Conservation (phyloP, 108 stramenopile species). For the Pelagomonas calceolata region DNA sequence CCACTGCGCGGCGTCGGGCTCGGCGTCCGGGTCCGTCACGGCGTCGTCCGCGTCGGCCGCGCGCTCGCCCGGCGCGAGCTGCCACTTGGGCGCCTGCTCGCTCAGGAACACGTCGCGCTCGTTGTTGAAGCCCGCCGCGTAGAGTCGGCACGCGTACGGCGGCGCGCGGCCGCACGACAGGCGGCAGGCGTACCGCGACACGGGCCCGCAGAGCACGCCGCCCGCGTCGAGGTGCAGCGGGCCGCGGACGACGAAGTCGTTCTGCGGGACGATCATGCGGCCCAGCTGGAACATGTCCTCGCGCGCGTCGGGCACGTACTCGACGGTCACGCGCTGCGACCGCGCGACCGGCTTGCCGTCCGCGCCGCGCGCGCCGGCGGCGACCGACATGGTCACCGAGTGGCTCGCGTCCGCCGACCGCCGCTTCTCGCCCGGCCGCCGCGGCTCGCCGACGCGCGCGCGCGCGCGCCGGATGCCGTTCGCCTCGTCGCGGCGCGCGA, state of each 20-base stretch:
- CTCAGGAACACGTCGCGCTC: slow-evolving; percentile 14
- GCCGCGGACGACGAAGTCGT: slow-evolving; percentile 28
- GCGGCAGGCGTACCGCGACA: slow-evolving; percentile 30
- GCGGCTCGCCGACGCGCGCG: neutral
- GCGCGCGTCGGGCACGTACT: slow-evolving; percentile 13
- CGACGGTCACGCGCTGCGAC: neutral
- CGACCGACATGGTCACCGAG: slow-evolving; percentile 14
- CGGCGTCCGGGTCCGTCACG: neutral
- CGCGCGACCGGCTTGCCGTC: neutral
- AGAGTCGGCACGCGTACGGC: slow-evolving; percentile 22
- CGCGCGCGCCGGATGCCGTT: slow-evolving; percentile 13
- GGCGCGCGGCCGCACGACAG: slow-evolving; percentile 19
- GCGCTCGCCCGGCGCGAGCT: neutral
- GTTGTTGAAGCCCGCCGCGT: slow-evolving; percentile 31
- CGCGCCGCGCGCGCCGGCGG: neutral
- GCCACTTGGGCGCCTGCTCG: slow-evolving; percentile 15
- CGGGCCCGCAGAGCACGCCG: slow-evolving; percentile 28
- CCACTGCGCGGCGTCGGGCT: slow-evolving; percentile 5
- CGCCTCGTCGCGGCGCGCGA: slow-evolving; percentile 5
- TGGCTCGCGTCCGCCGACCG: neutral
- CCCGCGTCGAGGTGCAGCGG: slow-evolving; percentile 18
- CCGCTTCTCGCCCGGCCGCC: neutral
- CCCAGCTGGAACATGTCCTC: slow-evolving; percentile 28
- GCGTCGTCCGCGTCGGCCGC: neutral
- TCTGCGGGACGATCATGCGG: slow-evolving; percentile 17